Conservation (phyloP, 495 filamentous ascomycete genomes). For the Xylaria intraflava region DNA sequence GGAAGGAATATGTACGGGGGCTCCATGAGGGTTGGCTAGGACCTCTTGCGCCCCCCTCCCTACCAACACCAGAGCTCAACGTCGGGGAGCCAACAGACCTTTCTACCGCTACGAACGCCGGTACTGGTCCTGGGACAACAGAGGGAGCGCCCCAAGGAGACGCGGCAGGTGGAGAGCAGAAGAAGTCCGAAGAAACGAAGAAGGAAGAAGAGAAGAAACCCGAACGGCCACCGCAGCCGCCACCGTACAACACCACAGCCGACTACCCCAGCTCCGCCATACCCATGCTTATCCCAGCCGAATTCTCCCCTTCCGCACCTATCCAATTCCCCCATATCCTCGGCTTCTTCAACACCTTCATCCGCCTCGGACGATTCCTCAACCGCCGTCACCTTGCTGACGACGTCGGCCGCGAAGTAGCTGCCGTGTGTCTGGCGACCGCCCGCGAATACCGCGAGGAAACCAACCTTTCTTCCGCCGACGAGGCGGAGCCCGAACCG, state of each 20-base stretch:
- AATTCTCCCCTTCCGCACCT: constrained; percentile 58
- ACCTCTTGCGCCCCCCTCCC: constrained; percentile 48
- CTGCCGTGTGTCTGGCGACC: constrained; percentile 68
- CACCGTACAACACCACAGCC: constrained; percentile 60
- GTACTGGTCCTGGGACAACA: background rate
- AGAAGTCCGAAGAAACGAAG: constrained; percentile 21
- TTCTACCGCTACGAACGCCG: background rate
- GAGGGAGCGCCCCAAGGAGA: constrained; percentile 21
- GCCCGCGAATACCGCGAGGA: constrained; percentile 42
- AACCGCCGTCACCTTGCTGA: constrained; percentile 82
- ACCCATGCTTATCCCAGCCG: constrained; percentile 53
- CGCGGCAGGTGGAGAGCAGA: constrained; percentile 20
- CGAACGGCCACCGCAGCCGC: constrained; percentile 44
- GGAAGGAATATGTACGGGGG: constrained; percentile 95
- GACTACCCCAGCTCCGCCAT: constrained; percentile 60
- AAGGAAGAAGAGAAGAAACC: constrained; percentile 39
- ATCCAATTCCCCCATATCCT: constrained; percentile 84
- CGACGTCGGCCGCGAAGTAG: constrained; percentile 79
- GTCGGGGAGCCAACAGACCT: background rate
- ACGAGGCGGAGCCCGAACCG: constrained; percentile 52
- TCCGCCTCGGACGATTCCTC: constrained; percentile 79
- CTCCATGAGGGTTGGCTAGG: constrained; percentile 96
- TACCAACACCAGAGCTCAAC: constrained; percentile 25
- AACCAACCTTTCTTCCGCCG: constrained; percentile 4
- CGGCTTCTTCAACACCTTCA: constrained; percentile 86